These are phyloP conservation scores for Acacia melanoxylon DNA, from an alignment of 306 rosid genomes.

Conservation along the genomic window DNA sequence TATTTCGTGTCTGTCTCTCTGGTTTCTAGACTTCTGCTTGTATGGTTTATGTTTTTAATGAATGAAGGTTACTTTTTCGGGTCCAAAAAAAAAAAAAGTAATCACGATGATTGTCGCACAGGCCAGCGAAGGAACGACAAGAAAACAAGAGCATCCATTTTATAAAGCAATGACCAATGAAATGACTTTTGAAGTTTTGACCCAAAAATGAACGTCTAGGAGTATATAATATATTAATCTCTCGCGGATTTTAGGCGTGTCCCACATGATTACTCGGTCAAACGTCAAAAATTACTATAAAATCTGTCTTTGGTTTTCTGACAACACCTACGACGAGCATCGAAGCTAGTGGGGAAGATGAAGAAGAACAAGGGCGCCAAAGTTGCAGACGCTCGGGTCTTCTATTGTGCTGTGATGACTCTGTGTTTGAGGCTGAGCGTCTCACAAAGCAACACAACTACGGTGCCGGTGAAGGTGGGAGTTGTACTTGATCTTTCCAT, in stretches of 20 bases:
- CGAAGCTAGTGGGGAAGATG: neutral
- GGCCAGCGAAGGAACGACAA: neutral
- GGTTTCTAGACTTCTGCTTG: too few species aligned
- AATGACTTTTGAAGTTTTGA: neutral
- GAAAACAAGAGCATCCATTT: neutral
- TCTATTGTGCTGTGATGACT: neutral
- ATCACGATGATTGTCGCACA: neutral
- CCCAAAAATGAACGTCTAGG: neutral
- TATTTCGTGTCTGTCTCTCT: too few species aligned
- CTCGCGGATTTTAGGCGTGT: neutral
- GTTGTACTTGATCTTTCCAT: constrained; percentile 33
- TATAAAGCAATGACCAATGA: neutral
- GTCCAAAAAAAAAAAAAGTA: too few species aligned
- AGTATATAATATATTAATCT: neutral
- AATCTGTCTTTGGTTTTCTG: neutral
- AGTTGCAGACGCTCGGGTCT: neutral
- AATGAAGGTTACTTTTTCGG: too few species aligned
- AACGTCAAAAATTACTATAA: neutral
- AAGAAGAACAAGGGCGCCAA: neutral
- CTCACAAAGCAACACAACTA: constrained; percentile 13
- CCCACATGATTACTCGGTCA: neutral
- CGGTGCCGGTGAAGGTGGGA: constrained; percentile 44
- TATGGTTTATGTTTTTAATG: too few species aligned
- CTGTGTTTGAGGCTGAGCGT: neutral
- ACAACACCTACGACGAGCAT: neutral